Evolutionary conservation across 805 yeast genomes (phyloP).

Genomic region (Candida corydali): DNA sequence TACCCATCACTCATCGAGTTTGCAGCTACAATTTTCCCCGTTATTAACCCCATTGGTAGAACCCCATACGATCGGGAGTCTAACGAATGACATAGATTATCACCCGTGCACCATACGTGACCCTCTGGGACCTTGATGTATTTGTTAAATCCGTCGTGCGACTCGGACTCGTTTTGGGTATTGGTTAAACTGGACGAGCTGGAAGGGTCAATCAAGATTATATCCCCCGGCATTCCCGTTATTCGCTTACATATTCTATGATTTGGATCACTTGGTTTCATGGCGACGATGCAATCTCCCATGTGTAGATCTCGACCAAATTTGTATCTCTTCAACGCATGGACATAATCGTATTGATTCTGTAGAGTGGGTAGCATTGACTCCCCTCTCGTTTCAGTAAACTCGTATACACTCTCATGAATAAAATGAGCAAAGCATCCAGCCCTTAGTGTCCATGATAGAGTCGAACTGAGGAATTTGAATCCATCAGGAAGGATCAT

Average conservation of each 20-base stretch:
- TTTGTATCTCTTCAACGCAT: slow-evolving; percentile 60
- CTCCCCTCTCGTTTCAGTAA: slow-evolving; percentile 84
- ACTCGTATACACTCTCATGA: slow-evolving; percentile 64
- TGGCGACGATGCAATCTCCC: slow-evolving; percentile 87
- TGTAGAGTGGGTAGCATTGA: slow-evolving; percentile 92
- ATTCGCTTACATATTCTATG: slow-evolving; percentile 89
- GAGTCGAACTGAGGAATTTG: slow-evolving; percentile 27
- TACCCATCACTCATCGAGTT: slow-evolving; percentile 46
- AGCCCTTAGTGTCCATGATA: slow-evolving; percentile 53
- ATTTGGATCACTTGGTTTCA: slow-evolving; percentile 84
- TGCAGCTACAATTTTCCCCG: slow-evolving; percentile 82
- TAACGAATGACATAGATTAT: slow-evolving; percentile 77
- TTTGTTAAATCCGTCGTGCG: slow-evolving; percentile 44
- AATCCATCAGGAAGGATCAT: slow-evolving; percentile 15
- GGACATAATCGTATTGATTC: slow-evolving; percentile 71
- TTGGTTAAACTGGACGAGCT: slow-evolving; percentile 42
- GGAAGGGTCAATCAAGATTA: slow-evolving; percentile 77
- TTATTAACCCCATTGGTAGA: slow-evolving; percentile 83
- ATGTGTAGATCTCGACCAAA: slow-evolving; percentile 62
- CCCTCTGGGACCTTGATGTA: slow-evolving; percentile 85
- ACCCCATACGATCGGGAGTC: slow-evolving; percentile 89
- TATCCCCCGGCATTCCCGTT: slow-evolving; percentile 95
- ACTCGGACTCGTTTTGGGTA: slow-evolving; percentile 18
- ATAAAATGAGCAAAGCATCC: slow-evolving; percentile 66
- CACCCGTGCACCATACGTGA: slow-evolving; percentile 97